Conservation (phyloP, 2,329 filamentous ascomycete genomes). For the Neocatenulostroma microsporum region DNA sequence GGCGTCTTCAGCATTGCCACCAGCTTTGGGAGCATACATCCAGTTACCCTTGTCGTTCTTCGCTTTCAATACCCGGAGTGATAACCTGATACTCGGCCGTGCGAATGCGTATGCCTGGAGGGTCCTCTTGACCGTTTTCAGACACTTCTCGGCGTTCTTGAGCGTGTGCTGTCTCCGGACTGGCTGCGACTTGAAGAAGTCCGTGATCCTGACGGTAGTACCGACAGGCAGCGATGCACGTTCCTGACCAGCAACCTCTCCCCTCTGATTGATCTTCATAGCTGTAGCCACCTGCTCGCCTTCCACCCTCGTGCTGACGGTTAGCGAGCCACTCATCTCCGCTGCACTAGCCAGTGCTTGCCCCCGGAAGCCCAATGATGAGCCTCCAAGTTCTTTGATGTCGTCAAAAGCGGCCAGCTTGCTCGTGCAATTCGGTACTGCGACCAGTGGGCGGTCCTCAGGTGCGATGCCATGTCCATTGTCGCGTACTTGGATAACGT, state of each 20-base stretch:
- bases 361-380: constrained; percentile 66
- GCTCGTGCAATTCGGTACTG: constrained; percentile 63
- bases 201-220: constrained; percentile 56
- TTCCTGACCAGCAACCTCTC: constrained; percentile 34
- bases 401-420: constrained; percentile 62
- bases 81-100: constrained; percentile 54
- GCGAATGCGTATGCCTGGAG: constrained; percentile 60
- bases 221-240: constrained; percentile 54
- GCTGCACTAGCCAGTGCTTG: constrained; percentile 63
- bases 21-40: constrained; percentile 53
- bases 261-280: constrained; percentile 45
- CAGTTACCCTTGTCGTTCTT: constrained; percentile 48
- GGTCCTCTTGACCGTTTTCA: constrained; percentile 52
- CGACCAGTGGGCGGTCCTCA: constrained; percentile 56
- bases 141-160: constrained; percentile 50
- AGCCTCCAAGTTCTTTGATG: constrained; percentile 48
- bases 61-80: constrained; percentile 51
- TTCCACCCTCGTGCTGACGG: constrained; percentile 56
- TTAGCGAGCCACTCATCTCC: constrained; percentile 49
- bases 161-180: constrained; percentile 54
- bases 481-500: constrained; percentile 62
- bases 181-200: constrained; percentile 54
- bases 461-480: constrained; percentile 64
- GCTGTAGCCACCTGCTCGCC: constrained; percentile 52
- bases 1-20: constrained; percentile 48